Conservation (phyloP, 2,329 filamentous ascomycete genomes). For the Pseudogymnoascus pannorum region DNA sequence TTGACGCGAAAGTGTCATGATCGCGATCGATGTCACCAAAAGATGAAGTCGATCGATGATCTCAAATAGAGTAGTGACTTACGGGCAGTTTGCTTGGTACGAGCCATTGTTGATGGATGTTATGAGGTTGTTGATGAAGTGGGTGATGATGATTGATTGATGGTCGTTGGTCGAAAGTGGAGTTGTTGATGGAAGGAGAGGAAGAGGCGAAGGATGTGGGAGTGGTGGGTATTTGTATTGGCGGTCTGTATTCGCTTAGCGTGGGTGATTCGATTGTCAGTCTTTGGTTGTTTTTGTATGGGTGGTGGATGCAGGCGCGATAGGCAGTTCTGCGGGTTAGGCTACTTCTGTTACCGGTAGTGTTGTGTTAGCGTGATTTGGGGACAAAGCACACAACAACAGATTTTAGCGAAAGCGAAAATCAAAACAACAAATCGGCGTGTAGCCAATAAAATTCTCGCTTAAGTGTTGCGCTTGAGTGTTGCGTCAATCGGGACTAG, state of each 20-base stretch:
- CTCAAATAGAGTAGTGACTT: conserved; percentile 36
- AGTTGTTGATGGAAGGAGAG: conserved; percentile 26
- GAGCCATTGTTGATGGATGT: conserved; percentile 29
- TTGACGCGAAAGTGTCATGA: conserved; percentile 17
- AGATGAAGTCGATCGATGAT: not conserved
- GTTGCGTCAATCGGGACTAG: not conserved
- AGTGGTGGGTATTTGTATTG: conserved; percentile 27
- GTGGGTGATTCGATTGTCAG: conserved; percentile 12
- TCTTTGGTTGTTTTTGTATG: conserved; percentile 9
- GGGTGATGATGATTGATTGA: conserved; percentile 13
- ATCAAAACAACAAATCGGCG: too few relatives aligned
- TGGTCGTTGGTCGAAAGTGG: conserved; percentile 11
- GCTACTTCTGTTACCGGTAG: not conserved
- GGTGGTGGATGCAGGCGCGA: not conserved
- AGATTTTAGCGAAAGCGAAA: conserved; percentile 1
- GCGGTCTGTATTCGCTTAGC: conserved; percentile 11
- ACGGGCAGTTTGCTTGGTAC: conserved; percentile 45
- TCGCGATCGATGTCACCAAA: conserved; percentile 25
- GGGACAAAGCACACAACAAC: too few relatives aligned
- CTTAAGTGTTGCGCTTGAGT: not conserved
- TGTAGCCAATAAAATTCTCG: not conserved
- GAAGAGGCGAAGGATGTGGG: conserved; percentile 24
- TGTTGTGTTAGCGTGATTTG: conserved; percentile 8
- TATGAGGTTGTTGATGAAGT: conserved; percentile 16
- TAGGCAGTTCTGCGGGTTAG: not conserved